Evolutionary conservation across 192 early-diverging fungal genomes (phyloP), one percentile per base, ranked within the genome.

Genomic region (Coemansia sp.): DNA sequence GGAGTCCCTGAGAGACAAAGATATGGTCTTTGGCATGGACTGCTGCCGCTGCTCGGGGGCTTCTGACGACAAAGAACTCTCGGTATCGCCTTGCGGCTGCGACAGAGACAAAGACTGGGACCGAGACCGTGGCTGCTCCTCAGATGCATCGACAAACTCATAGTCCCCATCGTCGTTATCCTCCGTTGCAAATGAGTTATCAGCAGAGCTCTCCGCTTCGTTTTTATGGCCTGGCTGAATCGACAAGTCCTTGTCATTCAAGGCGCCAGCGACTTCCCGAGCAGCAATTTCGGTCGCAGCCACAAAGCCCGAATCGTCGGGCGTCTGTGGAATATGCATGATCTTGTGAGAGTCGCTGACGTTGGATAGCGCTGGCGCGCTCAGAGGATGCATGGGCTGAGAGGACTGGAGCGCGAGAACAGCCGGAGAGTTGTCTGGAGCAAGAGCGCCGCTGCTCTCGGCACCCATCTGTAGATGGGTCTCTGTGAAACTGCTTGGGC

Each of bases 371-470:
- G 36, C 56, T 20, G 58, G 53, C 27, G 69, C 52, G 35, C 39
- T 42, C 39, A 42, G 16, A 18, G 39, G 8, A 42, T 50, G 53
- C 25, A 36, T 29, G 27, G 54, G 54, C 63, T 58, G 55, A 10
- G 63, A 71, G 6, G 69, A 71, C 36, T 56, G 61, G 14, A 52
- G 50, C 16, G 68, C 68, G 11, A 64, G 24, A 20, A 64, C 51
- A 19, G 29, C 45, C 28, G 53, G 34, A 20, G 55, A 23, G 4
- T 56, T 19, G 20, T 3, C 22, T 6, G 24, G 8, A 22, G 49
- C 22, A 19, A 23, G 20, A 22, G 8, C 8, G 8, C 22, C 49
- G 22, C 4, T 16, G 20, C 22, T 27, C 6, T 6, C 20, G 22
- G 16, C n/a, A 51, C 6, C 22, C 20, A 10, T 23, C 24, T 23